Evolutionary conservation across 2,329 filamentous ascomycete genomes (phyloP), one percentile per base, ranked within the genome.

Genomic region (Pyrenochaeta sp.): DNA sequence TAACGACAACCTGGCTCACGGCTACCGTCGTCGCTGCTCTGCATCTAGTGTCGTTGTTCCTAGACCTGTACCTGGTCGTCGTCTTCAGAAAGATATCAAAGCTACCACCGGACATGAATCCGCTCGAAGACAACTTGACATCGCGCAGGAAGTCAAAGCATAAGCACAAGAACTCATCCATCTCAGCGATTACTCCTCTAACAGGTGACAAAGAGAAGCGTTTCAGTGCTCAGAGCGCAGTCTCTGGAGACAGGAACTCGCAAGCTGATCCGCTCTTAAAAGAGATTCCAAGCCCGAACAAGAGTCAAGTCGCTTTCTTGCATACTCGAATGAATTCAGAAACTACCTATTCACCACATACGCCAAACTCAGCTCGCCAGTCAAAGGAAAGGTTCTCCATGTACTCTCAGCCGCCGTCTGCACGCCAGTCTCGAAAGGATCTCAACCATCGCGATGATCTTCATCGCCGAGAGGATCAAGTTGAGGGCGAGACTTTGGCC

Each of bases 61-160:
- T 96, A 36, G 91, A 91, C 5, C 74, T 91, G 32, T 97, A 90
- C 79, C 83, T 98, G 27, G 87, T 88, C 15, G 75, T 91, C 51
- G 86, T 90, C 66, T 98, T 97, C 86, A 87, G 89, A 40, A 90
- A 91, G 72, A 97, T 98, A 69, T 84, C 88, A 5, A 82, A 84
- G 22, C 85, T 97, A 75, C 94, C 94, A 5, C 93, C 94, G 0
- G 94, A 98, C 72, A 92, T 97, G 91, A 98, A 98, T 74, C 94
- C 94, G 1, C 83, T 98, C 13, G 93, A 97, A 74, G 88, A 91
- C 65, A 89, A 94, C 69, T 81, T 96, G 56, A 97, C 93, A 1
- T 88, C 91, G 10, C 86, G 89, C 25, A 69, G 81, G 78, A 56
- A 83, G 79, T 72, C 76, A 65, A 77, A 81, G 68, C 92, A 96